Conservation (phyloP, 2,329 filamentous ascomycete species). For the Penicillium sp. region DNA sequence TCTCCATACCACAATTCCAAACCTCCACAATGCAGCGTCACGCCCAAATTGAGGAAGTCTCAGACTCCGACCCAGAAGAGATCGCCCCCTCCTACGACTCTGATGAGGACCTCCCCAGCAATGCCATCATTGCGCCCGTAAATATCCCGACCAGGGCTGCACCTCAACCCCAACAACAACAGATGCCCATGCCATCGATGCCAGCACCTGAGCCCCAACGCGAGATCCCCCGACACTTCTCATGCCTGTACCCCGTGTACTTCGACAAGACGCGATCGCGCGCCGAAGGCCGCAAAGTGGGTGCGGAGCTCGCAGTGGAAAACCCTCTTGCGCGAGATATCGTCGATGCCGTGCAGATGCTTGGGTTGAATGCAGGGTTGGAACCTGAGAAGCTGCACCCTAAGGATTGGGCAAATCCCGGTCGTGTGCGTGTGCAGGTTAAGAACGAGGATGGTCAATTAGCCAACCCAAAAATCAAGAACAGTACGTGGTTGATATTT, state of each 20-base stretch:
- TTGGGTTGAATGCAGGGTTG: conserved; percentile 65
- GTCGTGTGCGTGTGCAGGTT: conserved; percentile 76
- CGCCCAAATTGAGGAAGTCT: conserved; percentile 88
- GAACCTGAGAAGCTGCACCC: conserved; percentile 92
- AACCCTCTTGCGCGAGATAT: conserved; percentile 90
- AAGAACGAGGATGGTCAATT: conserved; percentile 54
- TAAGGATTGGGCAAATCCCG: conserved; percentile 96
- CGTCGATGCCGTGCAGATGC: conserved; percentile 73
- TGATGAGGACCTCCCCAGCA: conserved; percentile 32
- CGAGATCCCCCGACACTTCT: conserved; percentile 68
- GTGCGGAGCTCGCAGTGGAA: conserved; percentile 66
- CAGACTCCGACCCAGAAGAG: conserved; percentile 86
- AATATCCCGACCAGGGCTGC: conserved; percentile 23
- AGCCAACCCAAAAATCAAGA: conserved; percentile 57
- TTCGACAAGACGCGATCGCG: conserved; percentile 70
- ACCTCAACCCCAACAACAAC: conserved; percentile 7
- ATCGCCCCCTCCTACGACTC: conserved; percentile 70
- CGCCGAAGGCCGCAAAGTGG: conserved; percentile 77
- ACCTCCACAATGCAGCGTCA: conserved; percentile 65
- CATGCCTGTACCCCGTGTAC: conserved; percentile 93
- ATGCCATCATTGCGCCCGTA: conserved; percentile 40
- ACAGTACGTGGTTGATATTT: conserved; percentile 51
- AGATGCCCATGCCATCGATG: conserved; percentile 16
- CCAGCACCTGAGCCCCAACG: conserved; percentile 45
- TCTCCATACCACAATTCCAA: not conserved